These are phyloP conservation scores for Aspergillus saccharolyticus DNA, from an alignment of 495 filamentous ascomycete species.

Conservation along the genomic window DNA sequence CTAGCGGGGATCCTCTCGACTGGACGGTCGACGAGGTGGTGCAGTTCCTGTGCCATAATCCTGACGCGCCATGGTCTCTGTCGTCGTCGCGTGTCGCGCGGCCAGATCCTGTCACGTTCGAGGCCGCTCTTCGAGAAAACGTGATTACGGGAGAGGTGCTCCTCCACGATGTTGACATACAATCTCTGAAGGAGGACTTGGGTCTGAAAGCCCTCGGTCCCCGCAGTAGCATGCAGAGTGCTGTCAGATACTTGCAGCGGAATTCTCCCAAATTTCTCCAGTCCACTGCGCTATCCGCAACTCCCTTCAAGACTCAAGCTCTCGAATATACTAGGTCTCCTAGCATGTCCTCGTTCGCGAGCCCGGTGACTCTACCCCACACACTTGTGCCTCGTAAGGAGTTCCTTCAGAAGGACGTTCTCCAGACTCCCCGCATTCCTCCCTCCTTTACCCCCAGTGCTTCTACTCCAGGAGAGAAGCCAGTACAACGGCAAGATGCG, in stretches of 20 bases:
- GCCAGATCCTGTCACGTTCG: conserved; percentile 49
- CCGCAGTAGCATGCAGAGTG: conserved; percentile 38
- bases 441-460: not conserved
- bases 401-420: not conserved
- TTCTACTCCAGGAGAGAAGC: not conserved
- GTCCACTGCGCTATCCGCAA: not conserved
- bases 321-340: not conserved
- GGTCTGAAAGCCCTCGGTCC: conserved; percentile 45
- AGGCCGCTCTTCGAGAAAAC: conserved; percentile 50
- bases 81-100: conserved; percentile 28
- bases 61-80: conserved; percentile 39
- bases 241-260: conserved; percentile 41
- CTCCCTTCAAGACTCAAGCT: not conserved
- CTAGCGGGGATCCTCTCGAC: conserved; percentile 53
- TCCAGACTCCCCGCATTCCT: not conserved
- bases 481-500: not conserved
- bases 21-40: conserved; percentile 67
- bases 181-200: conserved; percentile 45
- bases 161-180: conserved; percentile 44
- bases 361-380: not conserved
- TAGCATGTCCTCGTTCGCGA: not conserved
- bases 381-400: not conserved
- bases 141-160: conserved; percentile 59
- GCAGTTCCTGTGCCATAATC: conserved; percentile 53
- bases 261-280: conserved; percentile 38